These are phyloP conservation scores for Solanum arcanum DNA, from an alignment of 257 asterid genomes.

Conservation along the genomic window DNA sequence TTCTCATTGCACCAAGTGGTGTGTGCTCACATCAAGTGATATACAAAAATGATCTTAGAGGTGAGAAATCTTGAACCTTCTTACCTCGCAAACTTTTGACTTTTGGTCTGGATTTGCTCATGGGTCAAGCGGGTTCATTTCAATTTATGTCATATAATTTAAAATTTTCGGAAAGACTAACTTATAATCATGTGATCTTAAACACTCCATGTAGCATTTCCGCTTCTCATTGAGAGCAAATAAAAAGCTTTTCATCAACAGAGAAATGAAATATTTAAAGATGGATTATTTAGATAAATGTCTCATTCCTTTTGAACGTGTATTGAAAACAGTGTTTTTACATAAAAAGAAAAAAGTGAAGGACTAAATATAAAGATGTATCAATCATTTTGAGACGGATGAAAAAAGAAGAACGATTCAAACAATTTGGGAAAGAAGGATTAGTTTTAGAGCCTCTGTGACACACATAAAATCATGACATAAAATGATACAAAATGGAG, in stretches of 20 bases:
- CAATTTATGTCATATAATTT: background rate
- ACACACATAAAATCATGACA: background rate
- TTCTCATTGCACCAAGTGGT: background rate
- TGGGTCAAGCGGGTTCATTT: background rate
- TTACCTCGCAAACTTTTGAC: background rate
- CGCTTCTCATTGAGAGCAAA: background rate
- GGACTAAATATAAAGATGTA: background rate
- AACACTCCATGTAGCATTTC: background rate
- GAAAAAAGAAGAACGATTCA: background rate
- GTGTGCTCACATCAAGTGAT: background rate
- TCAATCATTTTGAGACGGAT: background rate
- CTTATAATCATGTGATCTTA: too few species aligned
- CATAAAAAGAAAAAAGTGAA: background rate
- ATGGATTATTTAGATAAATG: background rate
- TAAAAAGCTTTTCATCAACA: background rate
- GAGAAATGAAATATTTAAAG: background rate
- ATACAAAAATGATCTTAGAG: background rate
- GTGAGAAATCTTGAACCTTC: background rate
- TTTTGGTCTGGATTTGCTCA: background rate
- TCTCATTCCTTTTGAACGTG: background rate
- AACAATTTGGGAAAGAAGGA: background rate
- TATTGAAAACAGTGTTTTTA: background rate
- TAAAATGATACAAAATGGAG: background rate
- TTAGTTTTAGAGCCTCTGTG: background rate
- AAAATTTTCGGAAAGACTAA: too few species aligned